Base-by-base conservation (phyloP, 2,329 filamentous ascomycete genomes). In the Fusarium paranaense region DNA sequence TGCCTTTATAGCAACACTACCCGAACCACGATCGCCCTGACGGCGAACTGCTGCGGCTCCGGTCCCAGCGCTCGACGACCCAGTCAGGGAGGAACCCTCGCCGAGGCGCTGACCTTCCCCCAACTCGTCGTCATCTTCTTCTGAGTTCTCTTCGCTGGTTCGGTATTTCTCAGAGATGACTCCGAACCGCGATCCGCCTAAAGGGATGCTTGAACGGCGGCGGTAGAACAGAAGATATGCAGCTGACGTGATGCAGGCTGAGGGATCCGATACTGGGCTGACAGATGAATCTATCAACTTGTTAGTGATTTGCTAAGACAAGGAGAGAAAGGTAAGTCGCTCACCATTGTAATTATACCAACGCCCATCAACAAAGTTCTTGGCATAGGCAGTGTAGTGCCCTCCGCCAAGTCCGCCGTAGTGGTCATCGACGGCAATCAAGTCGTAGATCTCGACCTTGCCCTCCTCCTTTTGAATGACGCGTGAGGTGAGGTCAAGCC, bases 281-380 rank as follows among this genome's bases (percentile, higher is more conserved):
- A 95, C 94, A 14, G 89, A 90, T 9, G 94, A 93, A 83, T 98
- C 95, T 97, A 78, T 52, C 18, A 18, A 40, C 20, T 22, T 16
- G 76, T 92, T 81, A 91, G 86, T 76, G 69, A 57, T 32, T 30
- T 14, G 35, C 11, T 18, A 13, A 4, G 4, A 56, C 30, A 14
- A 30, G 27, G 18, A 3, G 16, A 56, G 25, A 6, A 50, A 25
- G 30, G 22, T 30, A 9, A 10, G 6, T 56, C 14, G 84, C 92
- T 83, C 87, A 97, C 95, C 96, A 82, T 99, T 98, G 82, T 97
- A 98, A 76, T 97, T 94, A 82, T 98, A 98, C 97, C 97, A 99
- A 82, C 93, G 88, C 66, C 90, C 90, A 79, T 97, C 95, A 70
- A 94, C 87, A 83, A 98, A 98, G 82, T 98, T 98, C 85, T 95